Conservation (phyloP, 176 grass and related monocot species). For the Microstegium vimineum region DNA sequence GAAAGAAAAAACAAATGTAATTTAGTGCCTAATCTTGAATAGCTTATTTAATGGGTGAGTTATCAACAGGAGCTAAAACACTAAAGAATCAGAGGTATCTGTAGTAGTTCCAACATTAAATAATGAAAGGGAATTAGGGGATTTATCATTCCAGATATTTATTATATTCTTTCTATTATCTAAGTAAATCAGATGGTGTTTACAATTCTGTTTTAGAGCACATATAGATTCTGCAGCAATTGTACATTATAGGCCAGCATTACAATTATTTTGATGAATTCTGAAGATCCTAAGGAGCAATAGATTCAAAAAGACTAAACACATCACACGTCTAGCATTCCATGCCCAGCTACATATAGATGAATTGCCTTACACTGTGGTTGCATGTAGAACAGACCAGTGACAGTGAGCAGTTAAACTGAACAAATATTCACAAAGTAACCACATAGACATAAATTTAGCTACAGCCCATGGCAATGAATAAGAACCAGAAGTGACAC, state of each 20-base stretch:
- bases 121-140: neutral
- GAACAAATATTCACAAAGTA: neutral
- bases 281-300: neutral
- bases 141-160: neutral
- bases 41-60: neutral
- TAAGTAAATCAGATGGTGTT: neutral
- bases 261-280: neutral
- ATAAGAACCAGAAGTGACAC: neutral
- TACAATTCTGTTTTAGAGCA: neutral
- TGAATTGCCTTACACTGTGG: neutral
- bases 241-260: neutral
- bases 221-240: neutral
- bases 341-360: constrained; percentile 4
- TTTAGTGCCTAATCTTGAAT: neutral
- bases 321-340: neutral
- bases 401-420: neutral
- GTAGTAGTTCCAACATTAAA: constrained; percentile 3
- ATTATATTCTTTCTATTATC: neutral
- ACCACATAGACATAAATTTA: constrained; percentile 7
- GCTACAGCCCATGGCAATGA: neutral
- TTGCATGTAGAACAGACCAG: neutral
- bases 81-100: constrained; percentile 1
- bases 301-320: neutral
- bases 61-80: neutral
- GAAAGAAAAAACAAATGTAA: neutral